Base-by-base conservation (phyloP, 2,329 filamentous ascomycete genomes). In the Cytospora piceae region DNA sequence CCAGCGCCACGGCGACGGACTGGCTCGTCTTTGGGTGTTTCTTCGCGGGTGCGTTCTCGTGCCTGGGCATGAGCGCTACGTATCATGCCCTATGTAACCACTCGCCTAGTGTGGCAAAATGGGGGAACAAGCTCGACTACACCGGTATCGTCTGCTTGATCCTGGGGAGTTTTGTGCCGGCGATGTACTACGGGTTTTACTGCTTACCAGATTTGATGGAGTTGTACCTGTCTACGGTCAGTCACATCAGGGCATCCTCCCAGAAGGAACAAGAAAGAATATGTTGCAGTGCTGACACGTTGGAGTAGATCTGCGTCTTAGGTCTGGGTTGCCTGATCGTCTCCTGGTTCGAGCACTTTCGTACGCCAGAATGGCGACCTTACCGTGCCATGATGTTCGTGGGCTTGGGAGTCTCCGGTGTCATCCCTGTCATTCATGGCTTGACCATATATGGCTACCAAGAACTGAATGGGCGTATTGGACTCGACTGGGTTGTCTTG, bases 101-200 rank as follows among this genome's bases (percentile, higher is more conserved):
- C 77, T 95, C 91, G 22, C 86, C 87, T 46, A 78, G 79, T 1
- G 92, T 97, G 17, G 88, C 90, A 2, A 89, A 86, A 68, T 91
- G 93, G 81, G 94, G 94, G 14, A 98, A 98, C 76, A 92, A 96
- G 76, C 80, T 98, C 64, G 95, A 99, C 75, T 98, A 99, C 75
- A 87, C 94, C 6, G 95, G 95, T 8, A 99, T 99, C 71, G 92
- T 98, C 34, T 87, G 89, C 58, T 80, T 99, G 70, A 98, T 98
- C 66, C 91, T 94, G 70, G 95, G 95, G 8, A 94, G 90, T 75
- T 97, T 94, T 74, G 87, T 98, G 55, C 94, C 95, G 2, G 90
- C 91, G 58, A 77, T 99, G 66, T 95, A 92, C 77, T 97, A 96
- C 76, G 93, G 90, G 4, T 93, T 96, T 75, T 92, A 86, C 72